A percentile compares a stretch with the other conserved stretches of the same genome.
phyloP scores from a whole-genome alignment of 2,329 filamentous ascomycete species.

The Fusarium virguliforme region DNA sequence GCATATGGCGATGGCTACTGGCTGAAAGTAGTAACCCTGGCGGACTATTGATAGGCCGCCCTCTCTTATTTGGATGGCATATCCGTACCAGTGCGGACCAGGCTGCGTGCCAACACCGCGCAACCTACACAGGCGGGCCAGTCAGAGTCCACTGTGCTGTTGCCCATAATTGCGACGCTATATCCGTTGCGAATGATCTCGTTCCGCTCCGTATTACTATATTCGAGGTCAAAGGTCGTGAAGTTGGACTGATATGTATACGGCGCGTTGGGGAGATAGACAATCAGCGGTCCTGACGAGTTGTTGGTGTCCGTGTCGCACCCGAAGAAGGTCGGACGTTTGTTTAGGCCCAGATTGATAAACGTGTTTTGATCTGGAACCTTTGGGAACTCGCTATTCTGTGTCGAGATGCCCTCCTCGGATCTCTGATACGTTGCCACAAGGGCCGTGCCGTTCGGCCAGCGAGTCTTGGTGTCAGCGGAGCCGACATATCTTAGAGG shows the following conservation, averaged over 20 bases:
- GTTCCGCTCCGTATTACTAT: conserved; percentile 76
- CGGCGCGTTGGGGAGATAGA: conserved; percentile 87
- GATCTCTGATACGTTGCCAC: conserved; percentile 82
- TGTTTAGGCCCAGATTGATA: conserved; percentile 82
- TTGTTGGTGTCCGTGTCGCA: conserved; percentile 68
- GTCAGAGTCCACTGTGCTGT: conserved; percentile 72
- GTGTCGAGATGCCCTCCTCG: conserved; percentile 66
- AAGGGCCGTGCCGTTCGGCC: conserved; percentile 84
- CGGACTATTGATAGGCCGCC: too few species aligned
- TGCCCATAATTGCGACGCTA: conserved; percentile 66
- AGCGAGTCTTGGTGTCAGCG: conserved; percentile 77
- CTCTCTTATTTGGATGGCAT: conserved; percentile 72
- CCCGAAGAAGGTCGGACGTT: conserved; percentile 84
- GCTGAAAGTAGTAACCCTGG: too few species aligned
- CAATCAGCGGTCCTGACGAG: conserved; percentile 72
- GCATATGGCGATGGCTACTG: too few species aligned
- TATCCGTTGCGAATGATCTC: conserved; percentile 86
- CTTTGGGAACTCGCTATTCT: conserved; percentile 80
- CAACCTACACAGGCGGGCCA: conserved; percentile 89
- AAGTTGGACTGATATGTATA: conserved; percentile 82
- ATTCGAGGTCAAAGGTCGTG: conserved; percentile 78
- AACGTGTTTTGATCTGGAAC: conserved; percentile 85
- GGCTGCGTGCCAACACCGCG: conserved; percentile 80
- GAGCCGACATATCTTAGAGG: conserved; percentile 81
- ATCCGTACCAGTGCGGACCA: conserved; percentile 74